Evolutionary conservation across 495 filamentous ascomycete species (phyloP), one percentile per base, ranked within the genome.

Genomic region (Amorphotheca resinae): DNA sequence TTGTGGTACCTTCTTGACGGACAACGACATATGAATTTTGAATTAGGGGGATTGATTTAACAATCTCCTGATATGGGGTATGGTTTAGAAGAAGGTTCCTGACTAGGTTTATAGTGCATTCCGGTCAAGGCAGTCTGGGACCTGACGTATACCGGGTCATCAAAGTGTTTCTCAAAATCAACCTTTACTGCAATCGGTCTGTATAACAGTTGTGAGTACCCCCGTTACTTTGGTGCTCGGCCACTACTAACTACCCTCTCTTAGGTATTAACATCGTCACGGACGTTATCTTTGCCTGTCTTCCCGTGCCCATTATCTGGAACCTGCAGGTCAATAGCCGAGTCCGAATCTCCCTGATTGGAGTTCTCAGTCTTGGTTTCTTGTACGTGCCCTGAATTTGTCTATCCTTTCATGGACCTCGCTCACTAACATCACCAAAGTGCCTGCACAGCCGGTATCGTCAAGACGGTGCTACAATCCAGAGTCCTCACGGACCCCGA

Each of bases 281-380:
- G 17, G 67, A 70, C 42, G 45, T 70, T 6, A 25, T 60, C 7
- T 68, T 70, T 39, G 65, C 67, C 0, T 57, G 59, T 2, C 33
- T 69, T n/a, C 63, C 64, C 1, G 59, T 69, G 11, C 64, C 65
- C 4, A 50, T 70, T 31, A 54, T 68, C 26, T 66, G 62, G 63
- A 59, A 54, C 22, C 53, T 72, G 1, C 63, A 70, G 41, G 52
- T 70, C 35, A 62, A 64, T 37, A 46, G 47, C 4, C 52, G 60
- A 4, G 57, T 59, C 0, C 59, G 60, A 28, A n/a, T 65, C 4
- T 66, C 64, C 17, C 53, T 72, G 9, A 61, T 64, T 28, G 56
- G 43, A 5, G 62, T 72, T 53, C 46, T 72, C 6, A 63, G 58
- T 37, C 56, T 69, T 2, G 68, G 68, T 1, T 66, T 64, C 52